These are phyloP conservation scores for Pythium monospermum DNA, from an alignment of 352 stramenopile species.

Conservation along the genomic window DNA sequence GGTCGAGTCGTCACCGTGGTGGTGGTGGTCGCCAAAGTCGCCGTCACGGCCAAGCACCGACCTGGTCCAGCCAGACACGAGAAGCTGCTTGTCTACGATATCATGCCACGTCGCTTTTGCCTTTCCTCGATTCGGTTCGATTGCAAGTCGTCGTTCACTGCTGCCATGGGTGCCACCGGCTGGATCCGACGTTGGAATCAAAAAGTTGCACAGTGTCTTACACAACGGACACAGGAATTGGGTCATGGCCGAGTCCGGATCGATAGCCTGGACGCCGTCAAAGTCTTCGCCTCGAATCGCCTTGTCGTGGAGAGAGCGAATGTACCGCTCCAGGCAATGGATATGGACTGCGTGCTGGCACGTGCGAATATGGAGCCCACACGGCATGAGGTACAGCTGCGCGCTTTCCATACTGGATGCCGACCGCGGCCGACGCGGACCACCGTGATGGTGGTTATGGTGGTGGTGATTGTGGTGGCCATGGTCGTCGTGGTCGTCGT, in stretches of 20 bases:
- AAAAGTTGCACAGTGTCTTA: constrained; percentile 90
- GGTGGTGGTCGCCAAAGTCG: constrained; percentile 42
- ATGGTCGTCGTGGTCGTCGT: constrained; percentile 25
- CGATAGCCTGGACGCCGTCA: constrained; percentile 84
- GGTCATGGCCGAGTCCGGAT: constrained; percentile 84
- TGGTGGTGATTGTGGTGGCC: constrained; percentile 30
- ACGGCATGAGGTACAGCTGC: constrained; percentile 73
- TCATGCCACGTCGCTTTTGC: constrained; percentile 31
- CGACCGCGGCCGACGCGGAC: constrained; percentile 45
- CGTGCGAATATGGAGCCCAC: constrained; percentile 77
- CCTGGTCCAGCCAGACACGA: constrained; percentile 62
- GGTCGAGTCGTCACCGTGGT: constrained; percentile 38
- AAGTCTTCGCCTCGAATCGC: constrained; percentile 86
- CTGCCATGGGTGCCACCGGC: constrained; percentile 1
- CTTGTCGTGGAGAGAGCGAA: constrained; percentile 82
- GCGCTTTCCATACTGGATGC: constrained; percentile 41
- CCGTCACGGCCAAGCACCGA: constrained; percentile 66
- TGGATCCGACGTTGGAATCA: constrained; percentile 77
- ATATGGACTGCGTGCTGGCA: constrained; percentile 86
- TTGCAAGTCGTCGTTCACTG: neutral
- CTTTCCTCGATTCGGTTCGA: no score
- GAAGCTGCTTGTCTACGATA: constrained; percentile 59
- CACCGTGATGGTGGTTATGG: constrained; percentile 46
- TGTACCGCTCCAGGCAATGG: constrained; percentile 83
- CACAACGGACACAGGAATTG: constrained; percentile 91